Evolutionary conservation across 2,329 filamentous ascomycete species (phyloP), one percentile per base, ranked within the genome.

Genomic region (Verticillium klebahnii): DNA sequence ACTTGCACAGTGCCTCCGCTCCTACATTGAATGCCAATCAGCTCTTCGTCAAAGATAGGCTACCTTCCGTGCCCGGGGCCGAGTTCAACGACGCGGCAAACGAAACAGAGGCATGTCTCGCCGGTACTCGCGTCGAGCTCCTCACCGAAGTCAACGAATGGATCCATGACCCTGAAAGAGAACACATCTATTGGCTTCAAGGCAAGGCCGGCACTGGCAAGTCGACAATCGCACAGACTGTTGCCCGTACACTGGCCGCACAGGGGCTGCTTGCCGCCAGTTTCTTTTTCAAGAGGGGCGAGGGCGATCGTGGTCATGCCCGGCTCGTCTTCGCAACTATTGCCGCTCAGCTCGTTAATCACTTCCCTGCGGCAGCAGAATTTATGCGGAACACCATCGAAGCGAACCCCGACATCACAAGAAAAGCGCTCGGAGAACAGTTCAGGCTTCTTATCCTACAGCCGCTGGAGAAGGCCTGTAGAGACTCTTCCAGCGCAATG

Each of bases 211-310:
- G 75, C 1, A 77, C 73, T 0, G 75, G 75, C 1, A 78, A 78
- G 57, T 78, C 75, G 0, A 78, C 74, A 8, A 73, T 78, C 4
- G 71, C 73, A 9, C 73, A 70, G 0, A 75, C 73, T 1, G 37
- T 76, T 2, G 72, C 73, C 23, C 55, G 57, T 15, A 32, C 55
- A 39, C 15, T 66, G 34, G 57, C 55, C 5, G 29, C 55, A 1
- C 52, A 34, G 32, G 31, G 56, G 19, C 31, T 31, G 1, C 69
- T 77, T 55, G 71, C 69, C 23, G 73, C 73, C 5, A 78, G 73
- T 63, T 81, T 82, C 64, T 80, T 80, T 67, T 82, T 82, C 67
- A 78, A 78, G 58, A 73, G 70, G 62, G 77, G 74, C 1, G 75
- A 78, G 58, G 68, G 66, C 5, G 75, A 80, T 63, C 71, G 75